A percentile compares a stretch with the other conserved stretches of the same genome.
Conservation (phyloP, 495 filamentous ascomycete species). For the Podospora bellae-mahoneyi region DNA sequence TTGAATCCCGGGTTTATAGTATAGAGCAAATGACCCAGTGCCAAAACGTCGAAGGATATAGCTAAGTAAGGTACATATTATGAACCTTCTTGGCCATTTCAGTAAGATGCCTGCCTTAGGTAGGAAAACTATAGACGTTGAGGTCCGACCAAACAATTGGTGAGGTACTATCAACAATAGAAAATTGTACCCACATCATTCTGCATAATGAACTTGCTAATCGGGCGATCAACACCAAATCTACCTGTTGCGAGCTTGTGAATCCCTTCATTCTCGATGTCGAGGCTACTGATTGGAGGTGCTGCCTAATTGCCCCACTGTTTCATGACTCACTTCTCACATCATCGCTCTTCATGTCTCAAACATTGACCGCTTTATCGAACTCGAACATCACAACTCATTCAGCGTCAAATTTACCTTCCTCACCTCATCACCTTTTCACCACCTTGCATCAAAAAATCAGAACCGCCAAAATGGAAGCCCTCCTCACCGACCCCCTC, state of each 20-base stretch:
- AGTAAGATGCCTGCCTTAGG: too few species aligned
- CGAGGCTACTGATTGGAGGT: background rate
- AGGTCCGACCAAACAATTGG: too few species aligned
- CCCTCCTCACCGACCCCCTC: slow-evolving; percentile 38
- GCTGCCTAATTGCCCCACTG: background rate
- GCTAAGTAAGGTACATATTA: too few species aligned
- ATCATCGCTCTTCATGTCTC: background rate
- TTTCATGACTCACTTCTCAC: background rate
- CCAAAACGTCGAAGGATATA: too few species aligned
- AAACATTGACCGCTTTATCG: background rate
- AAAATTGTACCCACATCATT: background rate
- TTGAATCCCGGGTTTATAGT: too few species aligned
- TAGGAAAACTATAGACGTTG: too few species aligned
- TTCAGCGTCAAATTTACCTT: background rate
- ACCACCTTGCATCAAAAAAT: background rate
- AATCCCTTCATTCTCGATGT: slow-evolving; percentile 1
- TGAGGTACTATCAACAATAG: background rate
- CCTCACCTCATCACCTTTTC: background rate
- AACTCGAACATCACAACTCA: background rate
- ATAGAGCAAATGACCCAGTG: too few species aligned
- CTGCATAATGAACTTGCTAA: background rate
- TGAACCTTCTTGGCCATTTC: too few species aligned
- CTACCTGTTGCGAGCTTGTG: background rate
- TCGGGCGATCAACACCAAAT: background rate
- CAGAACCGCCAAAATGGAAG: slow-evolving; percentile 22